Base-by-base conservation (phyloP, 495 filamentous ascomycete species). In the Trypethelium eluteriae region DNA sequence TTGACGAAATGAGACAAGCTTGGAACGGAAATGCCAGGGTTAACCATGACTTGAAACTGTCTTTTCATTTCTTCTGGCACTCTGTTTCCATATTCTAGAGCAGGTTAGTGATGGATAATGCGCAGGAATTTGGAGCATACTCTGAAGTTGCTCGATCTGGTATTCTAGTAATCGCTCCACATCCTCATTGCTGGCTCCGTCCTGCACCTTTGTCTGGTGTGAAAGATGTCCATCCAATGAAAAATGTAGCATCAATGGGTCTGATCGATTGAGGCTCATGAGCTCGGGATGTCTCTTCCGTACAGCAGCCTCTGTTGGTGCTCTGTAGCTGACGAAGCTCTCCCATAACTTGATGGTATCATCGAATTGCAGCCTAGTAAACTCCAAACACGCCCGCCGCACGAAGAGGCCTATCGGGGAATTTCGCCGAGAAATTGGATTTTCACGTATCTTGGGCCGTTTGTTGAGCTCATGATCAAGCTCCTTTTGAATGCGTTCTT, bases 381-480 rank as follows among this genome's bases (percentile, higher is more conserved):
- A 96, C 76, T 98, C 93, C 32, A 96, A 77, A 65, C 84, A 82
- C 7, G 88, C 81, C 70, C 87, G 82, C 64, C 93, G 81, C 3
- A 97, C 84, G 72, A 96, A 97, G n/a, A 82, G 81, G 14, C 94
- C 95, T 36, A 97, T 78, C 0, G 92, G 91, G 0, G 94, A 96
- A 62, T 83, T 87, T 38, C 25, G 25, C 25, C 86, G 82, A 9
- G 84, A 79, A 2, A 78, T 50, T 35, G 64, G 49, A 16, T 36
- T 3, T 70, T 61, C 2, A 63, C 65, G 14, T 32, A 36, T 7
- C 7, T 59, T 10, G 14, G 25, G 53, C 11, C 53, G 53, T 9
- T 64, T 47, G 6, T 39, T 49, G 10, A 35, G 16, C n/a, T 39
- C 59, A 39, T 56, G 34, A 34, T 61, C 53, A 39, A 12, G 5